Base-by-base conservation (phyloP, 805 yeast genomes). In the Ogataea ganodermae region DNA sequence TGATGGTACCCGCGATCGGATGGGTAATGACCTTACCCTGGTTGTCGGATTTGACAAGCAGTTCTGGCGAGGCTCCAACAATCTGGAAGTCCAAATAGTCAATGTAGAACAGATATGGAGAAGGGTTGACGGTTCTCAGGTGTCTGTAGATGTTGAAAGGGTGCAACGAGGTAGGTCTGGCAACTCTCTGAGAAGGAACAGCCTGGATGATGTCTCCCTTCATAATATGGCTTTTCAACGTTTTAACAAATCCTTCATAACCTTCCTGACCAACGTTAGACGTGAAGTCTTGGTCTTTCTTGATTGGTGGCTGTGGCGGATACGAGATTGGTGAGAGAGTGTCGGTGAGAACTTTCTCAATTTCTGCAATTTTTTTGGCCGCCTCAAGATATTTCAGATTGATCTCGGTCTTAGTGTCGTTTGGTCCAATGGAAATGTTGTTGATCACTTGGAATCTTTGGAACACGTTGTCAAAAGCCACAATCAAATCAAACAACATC, bases 1-100 rank as follows among this genome's bases (percentile, higher is more conserved):
- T 80, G 49, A 94, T 86, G 2, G 99, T 94, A 44, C 99, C 99
- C 1, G 99, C 99, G 63, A 94, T 94, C 17, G 99, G 99, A 67
- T 94, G 98, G 2, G 97, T 94, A 44, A 92, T 76, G 16, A 94
- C 80, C 58, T 87, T 82, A 52, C 85, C 81, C 28, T 84, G 74
- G 20, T 56, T 51, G 56, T 90, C 97, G 5, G 89, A 74, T 67
- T 89, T 88, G 46, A 92, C 97, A 48, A 94, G 74, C 46, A 92
- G 71, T 66, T 94, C 99, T 1, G 99, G 99, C 10, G 97, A 89
- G 0, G 99, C 99, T 40, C 99, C 99, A 46, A 94, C 92, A 40
- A 94, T 79, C 67, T 91, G 97, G 74, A 92, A 94, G 57, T 89
- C 97, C 49, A 87, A 65, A 60, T 88, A 86, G 65, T 94, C 98